Conservation (phyloP, 768 basidiomycete genomes). For the Collybia sordida region DNA sequence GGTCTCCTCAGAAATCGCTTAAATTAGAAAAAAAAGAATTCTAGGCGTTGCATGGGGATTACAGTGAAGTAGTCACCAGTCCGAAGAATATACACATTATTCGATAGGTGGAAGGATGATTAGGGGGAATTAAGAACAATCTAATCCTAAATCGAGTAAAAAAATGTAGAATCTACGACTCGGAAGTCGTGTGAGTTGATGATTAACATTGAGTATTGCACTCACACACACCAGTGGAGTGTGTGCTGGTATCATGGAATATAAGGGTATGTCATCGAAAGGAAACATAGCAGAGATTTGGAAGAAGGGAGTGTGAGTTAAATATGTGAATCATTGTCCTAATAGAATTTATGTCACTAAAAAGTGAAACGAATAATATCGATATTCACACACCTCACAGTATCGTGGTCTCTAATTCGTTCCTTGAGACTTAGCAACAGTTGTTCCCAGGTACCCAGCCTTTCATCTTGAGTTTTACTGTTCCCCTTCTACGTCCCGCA, state of each 20-base stretch:
- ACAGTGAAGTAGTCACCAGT: neutral
- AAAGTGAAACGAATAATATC: neutral
- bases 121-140: slow-evolving; percentile 26
- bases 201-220: neutral
- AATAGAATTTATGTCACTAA: neutral
- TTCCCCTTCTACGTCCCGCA: slow-evolving; percentile 57
- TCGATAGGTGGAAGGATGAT: slow-evolving; percentile 31
- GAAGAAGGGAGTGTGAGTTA: neutral
- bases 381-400: too few species aligned
- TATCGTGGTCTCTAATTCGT: too few species aligned
- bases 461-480: slow-evolving; percentile 61
- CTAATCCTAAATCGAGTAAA: slow-evolving; percentile 10
- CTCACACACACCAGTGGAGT: slow-evolving; percentile 22
- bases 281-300: slow-evolving; percentile 2
- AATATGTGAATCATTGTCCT: neutral
- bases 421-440: slow-evolving; percentile 53
- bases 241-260: slow-evolving; percentile 31
- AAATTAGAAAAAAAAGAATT: too few species aligned
- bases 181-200: slow-evolving; percentile 1
- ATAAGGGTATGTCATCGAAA: slow-evolving; percentile 33
- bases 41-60: too few species aligned
- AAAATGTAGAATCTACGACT: slow-evolving; percentile 7
- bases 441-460: slow-evolving; percentile 63
- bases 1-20: neutral
- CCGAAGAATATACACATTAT: slow-evolving; percentile 30